phyloP scores from a whole-genome alignment of 441 rosid species.

The Pelargonium myrrhifolium region DNA sequence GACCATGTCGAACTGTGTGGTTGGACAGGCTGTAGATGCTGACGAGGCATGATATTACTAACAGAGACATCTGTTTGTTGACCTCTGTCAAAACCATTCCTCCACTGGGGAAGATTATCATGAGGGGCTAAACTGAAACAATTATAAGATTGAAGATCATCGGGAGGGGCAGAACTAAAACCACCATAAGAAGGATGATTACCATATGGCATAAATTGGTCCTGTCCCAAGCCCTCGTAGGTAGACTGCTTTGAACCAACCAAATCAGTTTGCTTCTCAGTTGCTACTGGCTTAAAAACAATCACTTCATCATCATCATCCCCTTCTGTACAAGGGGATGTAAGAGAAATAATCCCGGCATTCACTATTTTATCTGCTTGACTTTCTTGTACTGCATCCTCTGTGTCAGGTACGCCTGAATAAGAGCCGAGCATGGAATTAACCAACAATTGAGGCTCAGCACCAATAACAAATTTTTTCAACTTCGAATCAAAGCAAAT shows the following conservation, averaged over 20 bases:
- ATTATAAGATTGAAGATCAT: conserved; percentile 20
- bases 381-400: conserved; percentile 29
- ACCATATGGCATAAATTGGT: conserved; percentile 28
- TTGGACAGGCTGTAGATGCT: conserved; percentile 38
- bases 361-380: conserved; percentile 25
- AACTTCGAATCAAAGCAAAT: conserved; percentile 60
- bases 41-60: conserved; percentile 33
- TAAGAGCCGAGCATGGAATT: conserved; percentile 28
- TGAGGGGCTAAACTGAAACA: conserved; percentile 30
- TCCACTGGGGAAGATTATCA: conserved; percentile 36
- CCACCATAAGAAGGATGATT: conserved; percentile 37
- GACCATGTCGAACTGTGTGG: conserved; percentile 44
- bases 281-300: conserved; percentile 73
- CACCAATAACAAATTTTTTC: conserved; percentile 71
- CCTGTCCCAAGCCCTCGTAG: conserved; percentile 41
- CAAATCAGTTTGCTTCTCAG: conserved; percentile 50
- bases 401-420: conserved; percentile 23
- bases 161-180: conserved; percentile 34
- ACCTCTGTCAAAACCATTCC: conserved; percentile 34
- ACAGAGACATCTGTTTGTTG: conserved; percentile 32
- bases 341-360: no score
- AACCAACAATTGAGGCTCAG: conserved; percentile 34
- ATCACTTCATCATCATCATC: conserved; percentile 93
- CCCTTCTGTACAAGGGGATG: conserved; percentile 42
- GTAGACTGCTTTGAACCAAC: conserved; percentile 30